Evolutionary conservation across 2,329 filamentous ascomycete species (phyloP), one percentile per base, ranked within the genome.

Genomic region (Beauveria brongniartii): DNA sequence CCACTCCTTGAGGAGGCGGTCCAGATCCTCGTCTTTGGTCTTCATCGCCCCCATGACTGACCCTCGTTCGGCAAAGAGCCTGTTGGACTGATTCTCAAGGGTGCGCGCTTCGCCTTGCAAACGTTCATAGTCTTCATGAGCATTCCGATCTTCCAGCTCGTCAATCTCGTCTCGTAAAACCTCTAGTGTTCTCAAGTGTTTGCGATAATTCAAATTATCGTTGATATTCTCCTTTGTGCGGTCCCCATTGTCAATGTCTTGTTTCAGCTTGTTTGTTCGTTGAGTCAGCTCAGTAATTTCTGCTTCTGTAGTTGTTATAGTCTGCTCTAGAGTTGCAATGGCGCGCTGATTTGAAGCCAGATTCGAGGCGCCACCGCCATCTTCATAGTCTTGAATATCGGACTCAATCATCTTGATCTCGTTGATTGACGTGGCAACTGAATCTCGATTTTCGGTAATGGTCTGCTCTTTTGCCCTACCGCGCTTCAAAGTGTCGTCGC

Each of bases 141-240:
- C 92, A 69, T 94, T 90, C 64, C 91, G 87, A 12, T 82, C 80
- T 72, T 92, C 86, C 6, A 99, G 81, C 62, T 90, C 83, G 46
- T 77, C 73, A 64, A 99, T 92, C 63, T 94, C 89, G 20, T 73
- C 72, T 59, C 83, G 77, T 7, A 97, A 81, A 4, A 77, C 78
- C 47, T 90, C 81, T 2, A 97, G 80, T 43, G 87, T 81, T 59
- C 85, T 82, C 61, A 85, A 79, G 63, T 90, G 88, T 70, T 88
- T 88, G 62, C 94, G 89, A 71, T 92, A 96, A 64, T 87, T 87
- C 56, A 97, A 77, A 68, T 99, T 99, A 71, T 97, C 92, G 24
- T 80, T 81, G 67, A 99, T 96, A 65, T 90, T 92, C 67, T 90
- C 88, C 75, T 92, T 93, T 61, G 87, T 92, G 62, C 87, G 85